phyloP scores from a whole-genome alignment of 2,329 filamentous ascomycete genomes.

The Zymoseptoria ardabiliae region DNA sequence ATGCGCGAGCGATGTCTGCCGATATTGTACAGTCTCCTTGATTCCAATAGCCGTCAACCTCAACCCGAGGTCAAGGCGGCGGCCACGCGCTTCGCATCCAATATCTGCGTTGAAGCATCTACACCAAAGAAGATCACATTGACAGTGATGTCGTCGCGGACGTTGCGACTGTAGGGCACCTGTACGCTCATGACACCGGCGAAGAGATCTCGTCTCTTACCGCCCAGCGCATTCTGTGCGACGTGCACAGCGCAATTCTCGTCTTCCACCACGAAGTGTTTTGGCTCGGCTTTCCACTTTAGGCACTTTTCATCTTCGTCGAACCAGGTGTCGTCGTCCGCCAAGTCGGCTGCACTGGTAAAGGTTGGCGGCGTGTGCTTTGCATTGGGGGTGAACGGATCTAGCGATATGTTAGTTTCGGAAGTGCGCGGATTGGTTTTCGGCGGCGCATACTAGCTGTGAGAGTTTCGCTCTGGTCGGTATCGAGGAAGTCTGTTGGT shows the following conservation, averaged over 20 bases:
- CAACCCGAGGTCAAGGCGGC: background rate
- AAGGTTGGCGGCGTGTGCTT: slow-evolving; percentile 5
- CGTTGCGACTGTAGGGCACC: slow-evolving; percentile 29
- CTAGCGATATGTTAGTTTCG: background rate
- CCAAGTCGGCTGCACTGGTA: slow-evolving; percentile 7
- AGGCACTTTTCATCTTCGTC: slow-evolving; percentile 31
- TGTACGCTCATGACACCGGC: slow-evolving; percentile 32
- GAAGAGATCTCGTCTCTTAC: slow-evolving; percentile 36
- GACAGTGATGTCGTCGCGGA: slow-evolving; percentile 47
- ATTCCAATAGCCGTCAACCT: background rate
- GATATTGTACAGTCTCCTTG: background rate
- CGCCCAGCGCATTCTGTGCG: slow-evolving; percentile 47
- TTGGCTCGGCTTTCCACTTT: slow-evolving; percentile 35
- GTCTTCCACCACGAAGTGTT: slow-evolving; percentile 45
- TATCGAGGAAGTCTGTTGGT: slow-evolving; percentile 18
- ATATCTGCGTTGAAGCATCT: slow-evolving; percentile 1
- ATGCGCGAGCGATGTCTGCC: background rate
- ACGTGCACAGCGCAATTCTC: slow-evolving; percentile 48
- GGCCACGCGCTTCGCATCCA: background rate
- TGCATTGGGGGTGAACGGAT: background rate
- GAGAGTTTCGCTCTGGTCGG: background rate
- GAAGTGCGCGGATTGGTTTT: background rate
- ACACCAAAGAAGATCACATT: slow-evolving; percentile 48
- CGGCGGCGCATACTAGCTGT: background rate
- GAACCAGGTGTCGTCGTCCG: slow-evolving; percentile 31